These are phyloP conservation scores for Picea sitchensis DNA, from an alignment of 75 land plant species.

Conservation along the genomic window DNA sequence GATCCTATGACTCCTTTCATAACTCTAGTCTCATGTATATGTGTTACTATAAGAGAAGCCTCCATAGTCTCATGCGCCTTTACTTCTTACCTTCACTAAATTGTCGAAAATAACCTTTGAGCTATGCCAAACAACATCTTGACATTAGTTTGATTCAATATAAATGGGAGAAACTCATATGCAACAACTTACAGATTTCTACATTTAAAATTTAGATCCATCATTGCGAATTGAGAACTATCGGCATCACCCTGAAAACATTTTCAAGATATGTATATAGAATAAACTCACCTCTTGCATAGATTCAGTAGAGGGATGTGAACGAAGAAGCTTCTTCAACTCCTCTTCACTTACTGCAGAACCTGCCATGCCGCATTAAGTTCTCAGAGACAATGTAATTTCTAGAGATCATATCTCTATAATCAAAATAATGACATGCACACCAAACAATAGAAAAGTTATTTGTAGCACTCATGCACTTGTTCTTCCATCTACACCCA, in stretches of 20 bases:
- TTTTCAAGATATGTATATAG: not conserved
- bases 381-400: not conserved
- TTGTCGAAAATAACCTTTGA: not conserved
- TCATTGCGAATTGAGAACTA: not conserved
- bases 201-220: not conserved
- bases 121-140: not conserved
- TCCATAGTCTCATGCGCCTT: too few relatives aligned
- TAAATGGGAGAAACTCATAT: not conserved
- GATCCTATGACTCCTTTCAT: too few relatives aligned
- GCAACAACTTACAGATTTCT: not conserved
- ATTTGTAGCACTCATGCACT: not conserved
- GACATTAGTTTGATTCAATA: not conserved
- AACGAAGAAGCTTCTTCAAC: constrained; percentile 1
- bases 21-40: too few relatives aligned
- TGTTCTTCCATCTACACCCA: too few relatives aligned
- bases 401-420: not conserved
- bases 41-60: too few relatives aligned
- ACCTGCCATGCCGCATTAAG: not conserved
- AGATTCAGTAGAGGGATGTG: constrained; percentile 6
- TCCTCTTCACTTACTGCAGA: not conserved
- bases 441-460: not conserved
- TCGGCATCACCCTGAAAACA: not conserved
- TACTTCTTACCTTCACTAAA: not conserved
- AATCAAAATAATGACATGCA: not conserved
- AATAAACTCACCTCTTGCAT: constrained; percentile 11